These are phyloP conservation scores for Cladosporium sp. DNA, from an alignment of 2,329 filamentous ascomycete species.

Conservation along the genomic window DNA sequence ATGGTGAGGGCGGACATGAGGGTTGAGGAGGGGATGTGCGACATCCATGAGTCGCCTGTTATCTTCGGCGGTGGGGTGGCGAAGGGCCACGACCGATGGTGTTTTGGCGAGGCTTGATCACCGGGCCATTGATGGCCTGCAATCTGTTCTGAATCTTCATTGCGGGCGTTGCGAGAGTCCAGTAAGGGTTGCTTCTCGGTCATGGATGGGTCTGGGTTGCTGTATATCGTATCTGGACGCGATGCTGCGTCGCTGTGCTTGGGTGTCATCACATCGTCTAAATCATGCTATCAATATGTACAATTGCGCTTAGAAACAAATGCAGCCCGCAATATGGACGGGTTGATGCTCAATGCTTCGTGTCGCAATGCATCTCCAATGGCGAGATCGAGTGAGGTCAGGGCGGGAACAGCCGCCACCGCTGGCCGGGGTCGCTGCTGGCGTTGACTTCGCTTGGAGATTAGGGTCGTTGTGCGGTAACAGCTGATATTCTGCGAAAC, in stretches of 20 bases:
- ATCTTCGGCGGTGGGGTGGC: neutral
- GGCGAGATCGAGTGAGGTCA: neutral
- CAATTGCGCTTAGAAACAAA: neutral
- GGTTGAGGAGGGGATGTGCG: conserved; percentile 18
- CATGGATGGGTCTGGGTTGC: neutral
- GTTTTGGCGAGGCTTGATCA: no score
- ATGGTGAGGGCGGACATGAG: conserved; percentile 28
- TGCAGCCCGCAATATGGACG: no score
- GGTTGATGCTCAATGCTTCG: no score
- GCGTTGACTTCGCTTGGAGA: no score
- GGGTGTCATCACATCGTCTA: neutral
- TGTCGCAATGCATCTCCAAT: no score
- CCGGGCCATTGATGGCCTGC: no score
- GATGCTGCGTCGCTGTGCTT: neutral
- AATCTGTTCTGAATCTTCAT: neutral
- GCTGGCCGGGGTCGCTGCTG: no score
- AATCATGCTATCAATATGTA: neutral
- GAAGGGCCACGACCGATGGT: neutral
- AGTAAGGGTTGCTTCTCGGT: conserved; percentile 7
- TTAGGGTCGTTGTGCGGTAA: no score
- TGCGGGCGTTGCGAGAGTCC: neutral
- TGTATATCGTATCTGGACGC: neutral
- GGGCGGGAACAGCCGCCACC: neutral
- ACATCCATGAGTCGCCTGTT: conserved; percentile 23
- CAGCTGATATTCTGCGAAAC: no score